A percentile compares a stretch with the other conserved stretches of the same genome.
Conservation (phyloP, 225 moss, liverwort and hornwort species). For the Rhytidiadelphus loreus region DNA sequence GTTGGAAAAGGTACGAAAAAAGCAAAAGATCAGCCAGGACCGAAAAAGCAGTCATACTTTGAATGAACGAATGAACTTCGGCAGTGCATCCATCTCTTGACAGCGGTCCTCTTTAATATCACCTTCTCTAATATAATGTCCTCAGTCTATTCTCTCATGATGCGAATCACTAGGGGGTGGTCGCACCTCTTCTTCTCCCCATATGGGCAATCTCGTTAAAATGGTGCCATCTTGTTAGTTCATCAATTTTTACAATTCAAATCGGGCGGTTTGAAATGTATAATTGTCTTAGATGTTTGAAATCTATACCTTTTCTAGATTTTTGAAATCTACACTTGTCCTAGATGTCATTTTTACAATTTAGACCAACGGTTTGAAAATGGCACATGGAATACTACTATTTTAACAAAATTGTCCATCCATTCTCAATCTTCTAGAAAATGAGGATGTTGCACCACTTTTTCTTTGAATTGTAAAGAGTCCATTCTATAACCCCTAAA, state of each 20-base stretch:
- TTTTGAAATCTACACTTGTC: too few relatives aligned
- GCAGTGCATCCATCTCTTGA: not conserved
- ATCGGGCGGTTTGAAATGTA: too few relatives aligned
- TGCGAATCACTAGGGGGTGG: accelerated
- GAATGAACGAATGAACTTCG: not conserved
- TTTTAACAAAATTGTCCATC: too few relatives aligned
- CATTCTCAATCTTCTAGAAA: not conserved
- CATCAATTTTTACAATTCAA: too few relatives aligned
- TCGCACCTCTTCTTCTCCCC: not conserved
- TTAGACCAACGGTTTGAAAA: too few relatives aligned
- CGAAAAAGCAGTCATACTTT: not conserved
- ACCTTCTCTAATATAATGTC: not conserved
- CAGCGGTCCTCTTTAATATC: not conserved
- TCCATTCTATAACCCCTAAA: too few relatives aligned
- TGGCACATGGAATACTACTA: too few relatives aligned
- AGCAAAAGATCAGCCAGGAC: not conserved
- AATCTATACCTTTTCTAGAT: too few relatives aligned
- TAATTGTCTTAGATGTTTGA: too few relatives aligned
- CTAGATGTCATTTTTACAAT: too few relatives aligned
- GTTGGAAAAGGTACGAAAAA: not conserved
- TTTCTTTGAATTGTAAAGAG: accelerated
- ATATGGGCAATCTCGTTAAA: too few relatives aligned
- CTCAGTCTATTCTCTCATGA: not conserved
- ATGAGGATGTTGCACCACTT: not conserved
- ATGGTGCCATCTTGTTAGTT: too few relatives aligned